Conservation (phyloP, 176 grass and related monocot genomes). For the Alloteropsis semialata region DNA sequence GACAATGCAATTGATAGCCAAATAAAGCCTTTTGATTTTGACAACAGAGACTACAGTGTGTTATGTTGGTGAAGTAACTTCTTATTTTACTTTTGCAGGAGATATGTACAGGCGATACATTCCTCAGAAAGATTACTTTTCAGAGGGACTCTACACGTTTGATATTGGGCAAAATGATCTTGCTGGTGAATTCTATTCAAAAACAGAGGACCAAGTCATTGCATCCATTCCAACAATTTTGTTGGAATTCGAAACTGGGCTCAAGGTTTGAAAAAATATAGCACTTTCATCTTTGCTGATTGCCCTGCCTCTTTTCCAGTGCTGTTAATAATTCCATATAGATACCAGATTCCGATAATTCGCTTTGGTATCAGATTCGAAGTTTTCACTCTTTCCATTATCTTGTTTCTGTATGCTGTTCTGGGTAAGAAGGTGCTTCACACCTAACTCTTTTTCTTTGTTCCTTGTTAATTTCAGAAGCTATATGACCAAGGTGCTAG, state of each 20-base stretch:
- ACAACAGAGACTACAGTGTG: background rate
- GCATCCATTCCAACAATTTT: constrained; percentile 88
- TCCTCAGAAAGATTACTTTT: constrained; percentile 75
- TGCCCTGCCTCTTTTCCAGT: background rate
- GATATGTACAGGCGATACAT: constrained; percentile 63
- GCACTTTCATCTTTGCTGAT: background rate
- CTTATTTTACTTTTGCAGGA: constrained; percentile 46
- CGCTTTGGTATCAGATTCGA: background rate
- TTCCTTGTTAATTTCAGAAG: constrained; percentile 53
- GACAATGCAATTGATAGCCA: constrained; percentile 2
- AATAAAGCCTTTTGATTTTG: constrained; percentile 17
- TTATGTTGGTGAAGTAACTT: background rate
- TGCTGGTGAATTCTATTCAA: constrained; percentile 86
- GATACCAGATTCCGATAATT: background rate
- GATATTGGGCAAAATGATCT: constrained; percentile 99
- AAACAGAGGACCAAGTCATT: constrained; percentile 82
- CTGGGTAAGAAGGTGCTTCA: background rate
- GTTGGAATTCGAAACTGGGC: constrained; percentile 80
- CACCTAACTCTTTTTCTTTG: background rate
- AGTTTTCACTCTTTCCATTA: background rate
- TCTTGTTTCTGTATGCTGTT: background rate
- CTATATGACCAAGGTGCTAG: constrained; percentile 89
- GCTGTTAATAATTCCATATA: background rate
- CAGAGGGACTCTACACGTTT: constrained; percentile 88
- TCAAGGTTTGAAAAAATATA: constrained; percentile 67